These are phyloP conservation scores for Galerina marginata DNA, from an alignment of 768 basidiomycete genomes.

Conservation along the genomic window DNA sequence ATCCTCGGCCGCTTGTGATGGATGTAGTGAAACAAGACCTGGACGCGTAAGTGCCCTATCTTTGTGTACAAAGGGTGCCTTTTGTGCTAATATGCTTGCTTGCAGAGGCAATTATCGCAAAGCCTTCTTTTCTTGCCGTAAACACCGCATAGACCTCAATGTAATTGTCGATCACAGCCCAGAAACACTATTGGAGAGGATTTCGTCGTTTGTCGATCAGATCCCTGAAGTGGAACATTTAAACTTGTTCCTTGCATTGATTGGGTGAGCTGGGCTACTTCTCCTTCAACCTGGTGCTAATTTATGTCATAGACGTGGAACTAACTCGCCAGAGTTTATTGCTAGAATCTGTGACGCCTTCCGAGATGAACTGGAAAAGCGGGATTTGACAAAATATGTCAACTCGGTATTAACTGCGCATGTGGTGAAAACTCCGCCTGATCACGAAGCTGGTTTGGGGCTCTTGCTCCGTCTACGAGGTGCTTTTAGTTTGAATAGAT, in stretches of 20 bases:
- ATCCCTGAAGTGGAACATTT: conserved; percentile 90
- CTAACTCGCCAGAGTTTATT: conserved; percentile 61
- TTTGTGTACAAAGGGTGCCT: background rate
- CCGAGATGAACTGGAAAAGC: conserved; percentile 70
- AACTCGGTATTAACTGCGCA: conserved; percentile 93
- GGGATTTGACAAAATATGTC: conserved; percentile 78
- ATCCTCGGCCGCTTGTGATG: conserved; percentile 90
- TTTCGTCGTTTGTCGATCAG: conserved; percentile 80
- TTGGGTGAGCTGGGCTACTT: conserved; percentile 62
- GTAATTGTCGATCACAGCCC: conserved; percentile 84
- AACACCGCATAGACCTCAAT: conserved; percentile 92
- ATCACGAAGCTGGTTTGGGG: conserved; percentile 84
- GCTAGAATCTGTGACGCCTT: conserved; percentile 79
- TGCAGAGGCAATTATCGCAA: conserved; percentile 77
- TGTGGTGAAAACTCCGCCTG: conserved; percentile 89
- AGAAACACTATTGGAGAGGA: conserved; percentile 62
- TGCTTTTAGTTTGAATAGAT: conserved; percentile 29
- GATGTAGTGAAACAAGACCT: conserved; percentile 81
- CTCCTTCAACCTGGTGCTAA: background rate
- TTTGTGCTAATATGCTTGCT: background rate
- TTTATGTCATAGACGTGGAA: conserved; percentile 54
- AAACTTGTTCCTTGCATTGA: conserved; percentile 85
- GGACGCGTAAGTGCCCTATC: conserved; percentile 56
- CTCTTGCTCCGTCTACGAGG: conserved; percentile 81
- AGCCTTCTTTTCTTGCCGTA: conserved; percentile 90